phyloP scores from a whole-genome alignment of 169 alveolate species.

The Eimeria sp. region DNA sequence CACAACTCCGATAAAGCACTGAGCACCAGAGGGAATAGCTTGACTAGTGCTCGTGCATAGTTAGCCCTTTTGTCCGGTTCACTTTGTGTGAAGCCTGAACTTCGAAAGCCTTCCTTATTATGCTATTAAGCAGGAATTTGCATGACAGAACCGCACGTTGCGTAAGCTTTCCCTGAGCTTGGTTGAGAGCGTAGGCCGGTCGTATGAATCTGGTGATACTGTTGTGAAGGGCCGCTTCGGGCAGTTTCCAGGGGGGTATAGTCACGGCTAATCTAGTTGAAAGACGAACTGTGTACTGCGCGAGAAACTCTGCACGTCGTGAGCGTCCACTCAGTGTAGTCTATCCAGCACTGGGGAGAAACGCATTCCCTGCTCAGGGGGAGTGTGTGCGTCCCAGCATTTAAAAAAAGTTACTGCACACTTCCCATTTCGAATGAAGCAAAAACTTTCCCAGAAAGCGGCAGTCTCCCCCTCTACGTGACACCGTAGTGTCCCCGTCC shows the following conservation, averaged over 20 bases:
- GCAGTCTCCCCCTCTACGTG: neutral
- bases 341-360: neutral
- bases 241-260: neutral
- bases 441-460: neutral
- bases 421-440: neutral
- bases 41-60: conserved; percentile 1
- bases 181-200: neutral
- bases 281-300: neutral
- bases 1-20: conserved; percentile 68
- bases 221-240: neutral
- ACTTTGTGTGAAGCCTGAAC: neutral
- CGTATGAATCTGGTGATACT: neutral
- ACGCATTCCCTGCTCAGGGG: neutral
- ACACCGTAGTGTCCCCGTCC: neutral
- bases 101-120: neutral
- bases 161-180: conserved; percentile 1
- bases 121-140: neutral
- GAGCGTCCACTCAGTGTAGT: neutral
- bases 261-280: neutral
- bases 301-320: neutral
- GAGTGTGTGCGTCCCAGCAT: neutral
- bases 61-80: neutral
- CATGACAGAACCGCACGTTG: conserved; percentile 10
- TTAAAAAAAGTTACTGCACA: neutral
- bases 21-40: neutral